Base-by-base conservation (phyloP, 495 filamentous ascomycete species). In the Penicillium goetzii region DNA sequence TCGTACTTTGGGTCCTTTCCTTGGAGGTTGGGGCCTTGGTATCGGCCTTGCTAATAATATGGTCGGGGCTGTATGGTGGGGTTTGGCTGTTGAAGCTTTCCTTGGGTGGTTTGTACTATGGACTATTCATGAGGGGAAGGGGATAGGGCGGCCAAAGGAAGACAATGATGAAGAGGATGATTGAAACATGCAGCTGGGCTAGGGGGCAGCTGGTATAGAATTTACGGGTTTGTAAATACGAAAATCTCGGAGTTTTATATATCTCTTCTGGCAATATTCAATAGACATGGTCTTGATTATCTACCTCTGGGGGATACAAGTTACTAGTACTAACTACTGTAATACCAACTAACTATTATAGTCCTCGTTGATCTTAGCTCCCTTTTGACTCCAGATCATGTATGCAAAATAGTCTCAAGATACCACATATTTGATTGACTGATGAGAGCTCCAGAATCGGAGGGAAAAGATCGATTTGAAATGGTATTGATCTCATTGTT, bases 51-150 rank as follows among this genome's bases (percentile, higher is more conserved):
- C 85, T 28, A 74, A 82, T n/a, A 89, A 90, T 0, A 75, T 89
- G 11, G 81, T 92, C 5, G 90, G 90, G 0, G 71, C 82, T 12
- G 86, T 89, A 19, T 93, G 89, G 88, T 93, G 90, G 90, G 75
- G 63, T 14, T 63, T 89, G 62, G 85, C 79, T 61, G 74, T 75
- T 47, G 78, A 87, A 45, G 78, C 86, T 0, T 58, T 81, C 3
- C 38, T 83, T 4, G 87, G 86, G 0, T 80, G 79, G 69, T 63
- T 82, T 55, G 78, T 82, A 30, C 74, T 82, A 12, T 78, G 78
- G 79, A 77, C 73, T 56, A 79, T 89, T 21, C 75, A 76, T 52
- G 86, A 89, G 58, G 86, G 85, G 0, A 77, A 74, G 43, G 82
- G 81, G 3, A 79, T 80, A 33, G 72, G 79, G 50, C 66, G 64